A percentile compares a stretch with the other conserved stretches of the same genome.
These are phyloP conservation scores for Kodamaea sp. DNA, from an alignment of 1,139 yeast species.

Conservation along the genomic window DNA sequence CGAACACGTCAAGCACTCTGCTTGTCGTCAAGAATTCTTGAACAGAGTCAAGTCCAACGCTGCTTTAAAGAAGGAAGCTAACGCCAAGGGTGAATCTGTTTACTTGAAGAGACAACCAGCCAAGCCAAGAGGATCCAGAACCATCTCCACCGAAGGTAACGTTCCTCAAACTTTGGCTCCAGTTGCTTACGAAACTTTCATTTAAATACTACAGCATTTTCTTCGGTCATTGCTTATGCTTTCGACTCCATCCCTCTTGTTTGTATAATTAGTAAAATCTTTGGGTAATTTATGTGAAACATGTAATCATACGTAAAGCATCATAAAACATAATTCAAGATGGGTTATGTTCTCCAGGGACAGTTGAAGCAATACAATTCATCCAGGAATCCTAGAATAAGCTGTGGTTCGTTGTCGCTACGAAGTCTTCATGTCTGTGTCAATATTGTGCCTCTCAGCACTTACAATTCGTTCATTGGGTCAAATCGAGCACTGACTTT, in stretches of 20 bases:
- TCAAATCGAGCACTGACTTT: too few species aligned
- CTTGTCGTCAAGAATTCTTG: constrained; percentile 98
- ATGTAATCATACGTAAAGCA: constrained; percentile 14
- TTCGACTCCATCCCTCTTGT: too few species aligned
- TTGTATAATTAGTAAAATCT: constrained; percentile 8
- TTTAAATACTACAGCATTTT: constrained; percentile 47
- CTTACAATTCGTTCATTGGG: too few species aligned
- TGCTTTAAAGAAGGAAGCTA: constrained; percentile 90
- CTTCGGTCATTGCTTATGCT: background rate
- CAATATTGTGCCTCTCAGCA: too few species aligned
- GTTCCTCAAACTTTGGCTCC: constrained; percentile 98
- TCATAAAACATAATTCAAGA: constrained; percentile 12
- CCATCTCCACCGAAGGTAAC: constrained; percentile 75
- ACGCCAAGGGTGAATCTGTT: constrained; percentile 89
- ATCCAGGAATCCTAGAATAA: too few species aligned
- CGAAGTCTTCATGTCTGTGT: constrained; percentile 6
- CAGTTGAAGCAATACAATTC: too few species aligned
- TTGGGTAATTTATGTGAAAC: constrained; percentile 6
- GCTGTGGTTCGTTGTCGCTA: too few species aligned
- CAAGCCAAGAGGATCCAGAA: constrained; percentile 91
- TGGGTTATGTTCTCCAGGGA: constrained; percentile 3
- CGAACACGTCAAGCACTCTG: constrained; percentile 99
- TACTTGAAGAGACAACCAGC: constrained; percentile 98
- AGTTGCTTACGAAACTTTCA: constrained; percentile 98
- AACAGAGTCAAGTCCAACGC: constrained; percentile 98